These are phyloP conservation scores for Ceratocystis papillata DNA, from an alignment of 2,329 filamentous ascomycete genomes.

Conservation along the genomic window DNA sequence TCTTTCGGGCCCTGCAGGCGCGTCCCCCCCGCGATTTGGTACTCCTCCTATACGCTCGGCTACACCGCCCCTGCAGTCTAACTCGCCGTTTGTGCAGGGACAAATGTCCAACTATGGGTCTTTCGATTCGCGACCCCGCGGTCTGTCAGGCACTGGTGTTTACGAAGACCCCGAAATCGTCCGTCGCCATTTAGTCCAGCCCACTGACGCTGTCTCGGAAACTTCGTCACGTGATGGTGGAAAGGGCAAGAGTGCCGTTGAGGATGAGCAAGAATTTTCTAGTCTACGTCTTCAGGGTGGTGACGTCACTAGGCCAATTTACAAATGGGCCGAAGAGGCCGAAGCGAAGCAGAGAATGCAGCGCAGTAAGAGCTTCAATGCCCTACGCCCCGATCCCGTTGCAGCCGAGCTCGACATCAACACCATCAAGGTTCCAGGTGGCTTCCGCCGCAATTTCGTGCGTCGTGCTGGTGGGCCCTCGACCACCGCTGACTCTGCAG, in stretches of 20 bases:
- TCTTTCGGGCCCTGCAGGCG: slow-evolving; percentile 62
- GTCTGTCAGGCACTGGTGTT: slow-evolving; percentile 41
- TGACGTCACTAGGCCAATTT: slow-evolving; percentile 88
- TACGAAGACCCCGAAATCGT: slow-evolving; percentile 88
- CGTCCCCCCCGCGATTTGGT: slow-evolving; percentile 58
- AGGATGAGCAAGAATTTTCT: slow-evolving; percentile 74
- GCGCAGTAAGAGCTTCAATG: slow-evolving; percentile 79
- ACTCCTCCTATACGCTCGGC: slow-evolving; percentile 50
- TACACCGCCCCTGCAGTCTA: slow-evolving; percentile 43
- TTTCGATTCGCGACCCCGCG: slow-evolving; percentile 58
- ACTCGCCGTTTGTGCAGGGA: slow-evolving; percentile 28
- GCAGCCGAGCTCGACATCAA: slow-evolving; percentile 74
- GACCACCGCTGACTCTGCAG: slow-evolving; percentile 26
- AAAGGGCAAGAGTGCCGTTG: slow-evolving; percentile 46
- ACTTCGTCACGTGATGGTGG: slow-evolving; percentile 37
- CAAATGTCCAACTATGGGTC: slow-evolving; percentile 62
- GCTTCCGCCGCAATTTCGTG: slow-evolving; percentile 83
- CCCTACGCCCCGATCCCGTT: slow-evolving; percentile 66
- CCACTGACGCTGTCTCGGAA: slow-evolving; percentile 43
- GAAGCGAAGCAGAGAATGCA: slow-evolving; percentile 57
- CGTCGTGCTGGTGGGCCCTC: slow-evolving; percentile 45
- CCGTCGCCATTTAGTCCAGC: slow-evolving; percentile 73
- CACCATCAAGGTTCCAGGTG: slow-evolving; percentile 84
- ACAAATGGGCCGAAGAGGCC: slow-evolving; percentile 89
- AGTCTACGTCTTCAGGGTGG: slow-evolving; percentile 87